A percentile compares a stretch with the other conserved stretches of the same genome.
These are phyloP conservation scores for Aegilops speltoides DNA, from an alignment of 176 grass and related monocot species.

Conservation along the genomic window DNA sequence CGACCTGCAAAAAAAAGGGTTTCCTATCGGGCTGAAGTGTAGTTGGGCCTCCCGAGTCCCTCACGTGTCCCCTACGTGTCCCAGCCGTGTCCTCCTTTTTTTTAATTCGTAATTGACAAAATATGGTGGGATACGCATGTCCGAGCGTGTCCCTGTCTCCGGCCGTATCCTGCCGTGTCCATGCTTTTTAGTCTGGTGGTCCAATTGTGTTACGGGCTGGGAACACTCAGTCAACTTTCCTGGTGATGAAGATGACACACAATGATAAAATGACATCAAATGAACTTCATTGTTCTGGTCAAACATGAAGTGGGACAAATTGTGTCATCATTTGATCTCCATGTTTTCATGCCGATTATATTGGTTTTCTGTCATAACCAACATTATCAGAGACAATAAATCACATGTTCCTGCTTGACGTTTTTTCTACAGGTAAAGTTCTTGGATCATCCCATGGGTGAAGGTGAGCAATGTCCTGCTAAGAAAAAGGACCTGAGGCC, in stretches of 20 bases:
- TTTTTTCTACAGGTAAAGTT: constrained; percentile 31
- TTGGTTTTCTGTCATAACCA: too few relatives aligned
- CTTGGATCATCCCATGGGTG: constrained; percentile 28
- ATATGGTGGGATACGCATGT: too few relatives aligned
- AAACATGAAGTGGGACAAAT: not conserved
- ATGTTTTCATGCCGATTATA: not conserved
- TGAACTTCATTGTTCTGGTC: not conserved
- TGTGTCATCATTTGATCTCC: constrained; percentile 4
- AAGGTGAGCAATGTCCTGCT: not conserved
- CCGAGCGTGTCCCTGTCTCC: too few relatives aligned
- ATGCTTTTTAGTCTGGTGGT: not conserved
- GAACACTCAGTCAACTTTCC: not conserved
- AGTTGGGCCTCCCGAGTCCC: too few relatives aligned
- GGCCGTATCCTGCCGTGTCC: too few relatives aligned
- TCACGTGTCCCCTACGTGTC: too few relatives aligned
- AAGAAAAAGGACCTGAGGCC: constrained; percentile 43
- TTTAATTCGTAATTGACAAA: too few relatives aligned
- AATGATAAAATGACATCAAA: not conserved
- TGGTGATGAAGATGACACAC: not conserved
- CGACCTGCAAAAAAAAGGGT: too few relatives aligned
- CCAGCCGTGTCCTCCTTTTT: too few relatives aligned
- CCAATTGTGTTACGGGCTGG: not conserved
- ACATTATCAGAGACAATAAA: not conserved
- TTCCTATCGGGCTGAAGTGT: too few relatives aligned
- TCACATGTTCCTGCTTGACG: not conserved